Conservation (phyloP, 352 stramenopile species). For the Globisporangium lucens region DNA sequence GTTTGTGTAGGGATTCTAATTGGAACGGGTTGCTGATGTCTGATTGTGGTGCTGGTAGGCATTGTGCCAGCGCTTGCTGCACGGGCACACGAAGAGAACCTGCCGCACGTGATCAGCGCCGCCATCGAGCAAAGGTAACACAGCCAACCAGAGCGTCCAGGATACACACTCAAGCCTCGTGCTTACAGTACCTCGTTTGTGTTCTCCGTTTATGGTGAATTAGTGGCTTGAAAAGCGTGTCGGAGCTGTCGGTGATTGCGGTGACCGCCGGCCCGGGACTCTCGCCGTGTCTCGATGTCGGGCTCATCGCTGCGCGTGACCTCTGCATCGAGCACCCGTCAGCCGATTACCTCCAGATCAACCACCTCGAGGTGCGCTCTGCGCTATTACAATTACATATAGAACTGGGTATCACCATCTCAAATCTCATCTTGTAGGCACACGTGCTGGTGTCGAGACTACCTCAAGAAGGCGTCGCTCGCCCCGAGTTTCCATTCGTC, state of each 20-base stretch:
- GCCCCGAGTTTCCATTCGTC: conserved; percentile 94
- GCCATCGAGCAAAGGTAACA: conserved; percentile 85
- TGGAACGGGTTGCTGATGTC: neutral
- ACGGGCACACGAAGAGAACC: conserved; percentile 92
- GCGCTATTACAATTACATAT: neutral
- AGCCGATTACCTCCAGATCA: conserved; percentile 95
- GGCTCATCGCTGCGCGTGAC: conserved; percentile 71
- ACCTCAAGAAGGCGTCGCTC: conserved; percentile 39
- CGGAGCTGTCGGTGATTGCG: conserved; percentile 93
- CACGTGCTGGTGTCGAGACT: conserved; percentile 95
- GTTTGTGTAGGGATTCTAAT: neutral
- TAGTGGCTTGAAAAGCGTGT: conserved; percentile 60
- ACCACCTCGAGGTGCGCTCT: conserved; percentile 93
- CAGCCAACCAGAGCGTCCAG: neutral
- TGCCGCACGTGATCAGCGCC: conserved; percentile 92
- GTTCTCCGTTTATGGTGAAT: neutral
- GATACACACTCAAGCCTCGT: neutral
- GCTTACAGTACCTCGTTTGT: neutral
- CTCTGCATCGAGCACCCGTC: conserved; percentile 81
- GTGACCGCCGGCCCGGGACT: conserved; percentile 96
- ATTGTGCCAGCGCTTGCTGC: conserved; percentile 96
- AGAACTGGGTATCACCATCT: neutral
- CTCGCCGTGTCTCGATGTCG: conserved; percentile 96
- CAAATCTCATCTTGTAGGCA: conserved; percentile 36
- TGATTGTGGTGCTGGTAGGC: conserved; percentile 36